Evolutionary conservation across 2,329 filamentous ascomycete species (phyloP), one percentile per base, ranked within the genome.

Genomic region (Fusarium oligoseptatum): DNA sequence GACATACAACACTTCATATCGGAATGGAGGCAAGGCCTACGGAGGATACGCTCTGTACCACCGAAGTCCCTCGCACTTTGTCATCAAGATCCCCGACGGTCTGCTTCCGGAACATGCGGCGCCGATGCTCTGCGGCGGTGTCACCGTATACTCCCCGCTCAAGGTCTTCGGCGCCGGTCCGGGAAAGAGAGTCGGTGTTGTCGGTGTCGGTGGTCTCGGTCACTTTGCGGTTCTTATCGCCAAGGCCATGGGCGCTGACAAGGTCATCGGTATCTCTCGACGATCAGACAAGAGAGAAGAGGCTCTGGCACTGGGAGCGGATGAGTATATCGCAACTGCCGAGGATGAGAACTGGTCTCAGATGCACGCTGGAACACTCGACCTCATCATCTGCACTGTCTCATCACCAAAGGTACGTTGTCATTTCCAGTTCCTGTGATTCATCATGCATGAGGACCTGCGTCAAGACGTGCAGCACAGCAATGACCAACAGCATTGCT

Each of bases 71-170:
- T 75, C 77, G 1, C 71, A 71, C 39, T 80, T 80, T n/a, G 87
- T 89, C 41, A 87, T 90, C 79, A 92, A 91, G 79, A 95, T 97
- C 74, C 94, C 94, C 7, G 92, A 94, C 12, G 89, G 87, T 48
- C 87, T 97, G 29, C 79, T 85, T 2, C 87, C 87, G 41, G 85
- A 85, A 55, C 82, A 90, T 48, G 93, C 92, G 0, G 94, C 93
- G 1, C 93, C 93, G 1, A 94, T 95, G 92, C 88, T 97, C 70
- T 97, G 94, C 81, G 94, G 93, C 12, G 94, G 94, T 67, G 86
- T 96, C 43, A 97, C 94, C 0, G 90, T 91, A 52, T 97, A 92
- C 84, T 92, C 89, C 57, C 94, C 94, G 0, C 87, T 97, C 2
- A 91, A 93, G 86, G 57, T 64, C 2, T 67, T 70, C 2, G 73